phyloP scores from a whole-genome alignment of 371 early-diverging fungal genomes.

The Chytridium lagenaria region DNA sequence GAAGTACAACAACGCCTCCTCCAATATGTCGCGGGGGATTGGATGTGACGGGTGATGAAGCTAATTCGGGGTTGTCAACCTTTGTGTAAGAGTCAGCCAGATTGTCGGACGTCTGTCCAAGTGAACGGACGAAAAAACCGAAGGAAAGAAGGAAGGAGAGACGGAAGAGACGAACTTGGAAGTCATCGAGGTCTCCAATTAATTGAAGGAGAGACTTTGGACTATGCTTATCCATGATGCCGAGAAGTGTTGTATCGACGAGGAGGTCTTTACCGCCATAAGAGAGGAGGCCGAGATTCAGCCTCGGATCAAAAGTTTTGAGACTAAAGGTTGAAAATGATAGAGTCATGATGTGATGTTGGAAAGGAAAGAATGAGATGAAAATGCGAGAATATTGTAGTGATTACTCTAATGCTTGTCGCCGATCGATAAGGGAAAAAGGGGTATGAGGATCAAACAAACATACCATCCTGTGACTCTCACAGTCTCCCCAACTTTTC shows the following conservation, averaged over 20 bases:
- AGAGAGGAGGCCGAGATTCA: not conserved
- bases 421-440: not conserved
- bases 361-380: not conserved
- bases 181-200: constrained; percentile 39
- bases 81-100: not conserved
- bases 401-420: not conserved
- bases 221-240: constrained; percentile 29
- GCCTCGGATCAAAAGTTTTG: constrained; percentile 7
- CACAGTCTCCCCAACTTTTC: not conserved
- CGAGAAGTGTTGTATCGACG: constrained; percentile 40
- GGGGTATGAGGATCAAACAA: not conserved
- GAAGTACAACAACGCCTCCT: constrained; percentile 21
- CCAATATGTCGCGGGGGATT: constrained; percentile 13
- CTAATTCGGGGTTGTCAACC: not conserved
- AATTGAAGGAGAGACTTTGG: constrained; percentile 38
- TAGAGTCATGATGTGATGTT: not conserved
- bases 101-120: too few species aligned
- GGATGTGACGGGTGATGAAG: not conserved
- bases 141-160: not conserved
- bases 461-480: constrained; percentile 1
- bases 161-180: constrained; percentile 8
- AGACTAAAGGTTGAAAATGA: constrained; percentile 6
- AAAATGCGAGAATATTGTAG: not conserved
- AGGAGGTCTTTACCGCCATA: constrained; percentile 20
- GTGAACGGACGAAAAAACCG: not conserved